Evolutionary conservation across 2,329 filamentous ascomycete genomes (phyloP).

Genomic region (Trichophaea hybrida): DNA sequence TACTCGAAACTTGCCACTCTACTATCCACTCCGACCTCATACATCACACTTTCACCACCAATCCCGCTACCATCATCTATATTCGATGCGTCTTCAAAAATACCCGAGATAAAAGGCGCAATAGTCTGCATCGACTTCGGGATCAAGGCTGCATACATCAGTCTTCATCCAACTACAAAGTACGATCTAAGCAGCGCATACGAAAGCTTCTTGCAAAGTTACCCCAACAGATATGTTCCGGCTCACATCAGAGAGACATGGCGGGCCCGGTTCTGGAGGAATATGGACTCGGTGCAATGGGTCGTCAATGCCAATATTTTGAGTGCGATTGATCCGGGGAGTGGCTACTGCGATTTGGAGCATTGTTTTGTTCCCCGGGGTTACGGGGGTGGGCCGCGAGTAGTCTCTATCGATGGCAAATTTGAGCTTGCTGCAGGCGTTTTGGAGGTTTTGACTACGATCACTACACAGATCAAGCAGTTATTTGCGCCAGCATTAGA

Average conservation of each 20-base stretch:
- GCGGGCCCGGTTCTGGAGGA: neutral
- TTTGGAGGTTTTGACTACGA: neutral
- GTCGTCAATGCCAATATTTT: neutral
- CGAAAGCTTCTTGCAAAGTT: neutral
- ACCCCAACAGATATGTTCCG: neutral
- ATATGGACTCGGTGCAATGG: neutral
- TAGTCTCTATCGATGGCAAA: neutral
- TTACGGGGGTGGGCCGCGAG: neutral
- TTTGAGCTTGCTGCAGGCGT: conserved; percentile 1
- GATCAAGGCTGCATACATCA: neutral
- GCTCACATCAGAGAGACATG: neutral
- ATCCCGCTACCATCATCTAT: neutral
- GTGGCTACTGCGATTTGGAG: neutral
- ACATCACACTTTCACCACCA: neutral
- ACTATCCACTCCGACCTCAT: neutral
- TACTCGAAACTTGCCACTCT: neutral
- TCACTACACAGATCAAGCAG: neutral
- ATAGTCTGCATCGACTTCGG: neutral
- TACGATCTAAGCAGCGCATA: neutral
- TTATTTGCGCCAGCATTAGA: neutral
- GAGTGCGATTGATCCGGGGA: neutral
- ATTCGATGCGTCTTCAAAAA: neutral
- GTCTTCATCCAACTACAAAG: neutral
- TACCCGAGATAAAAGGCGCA: neutral
- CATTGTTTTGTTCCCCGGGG: neutral